Evolutionary conservation across 2,329 filamentous ascomycete genomes (phyloP), one percentile per base, ranked within the genome.

Genomic region (Aureobasidium melanogenum): DNA sequence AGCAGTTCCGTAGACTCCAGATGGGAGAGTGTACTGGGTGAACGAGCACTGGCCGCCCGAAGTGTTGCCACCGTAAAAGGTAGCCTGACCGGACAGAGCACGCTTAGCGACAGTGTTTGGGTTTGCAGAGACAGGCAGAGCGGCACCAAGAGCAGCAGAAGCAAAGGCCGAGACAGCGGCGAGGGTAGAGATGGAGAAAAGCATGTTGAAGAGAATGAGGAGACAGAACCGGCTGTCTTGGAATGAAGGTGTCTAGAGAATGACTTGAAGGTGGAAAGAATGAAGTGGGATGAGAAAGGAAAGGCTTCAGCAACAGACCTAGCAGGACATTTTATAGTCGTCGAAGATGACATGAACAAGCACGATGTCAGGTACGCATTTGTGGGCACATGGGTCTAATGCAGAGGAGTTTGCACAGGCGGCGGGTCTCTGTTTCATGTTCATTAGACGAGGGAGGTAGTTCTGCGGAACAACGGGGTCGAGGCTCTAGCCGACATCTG

Each of bases 11-110:
- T 76, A 83, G 61, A 88, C 71, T 14, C 76, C 75, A 12, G 79
- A 75, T 7, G 85, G 84, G 28, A 88, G 74, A 2, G 79, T 84
- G 74, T 87, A 87, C 55, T 79, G 82, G 8, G 77, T 76, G 76
- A 88, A 87, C 14, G 81, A 83, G 73, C 86, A 89, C 62, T 78
- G 79, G 64, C 86, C 86, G 26, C 62, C 64, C 39, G 56, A 54
- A 10, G 63, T 65, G 58, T 69, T 69, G 34, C 68, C 68, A 26
- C 67, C 67, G 47, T 69, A 68, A 63, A 66, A 68, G 19, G 66
- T 68, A 14, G 66, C 67, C 39, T 65, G 32, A 41, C 66, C 67
- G 43, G 64, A 63, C 48, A 66, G 51, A 30, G 66, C 61, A 34
- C 63, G 63, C 7, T 50, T 50, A 30, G 39, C 48, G 48, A 60